A percentile compares a stretch with the other conserved stretches of the same genome.
Evolutionary conservation across 148 eudicot species (phyloP).

Genomic region (Vaccinium myrtillus): DNA sequence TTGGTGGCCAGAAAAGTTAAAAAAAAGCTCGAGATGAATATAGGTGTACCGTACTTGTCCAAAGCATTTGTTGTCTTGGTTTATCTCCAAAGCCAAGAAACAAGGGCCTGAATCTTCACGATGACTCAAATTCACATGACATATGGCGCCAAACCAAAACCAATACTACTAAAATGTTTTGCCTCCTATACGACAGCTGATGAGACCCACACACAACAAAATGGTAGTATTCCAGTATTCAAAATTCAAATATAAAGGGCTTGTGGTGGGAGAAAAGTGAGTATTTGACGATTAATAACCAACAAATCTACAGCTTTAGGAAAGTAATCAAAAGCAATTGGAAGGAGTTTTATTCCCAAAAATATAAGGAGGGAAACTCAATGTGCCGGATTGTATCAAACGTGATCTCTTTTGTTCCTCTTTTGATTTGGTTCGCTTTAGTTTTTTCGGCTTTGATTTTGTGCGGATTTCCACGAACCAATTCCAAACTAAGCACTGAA

Average conservation of each 20-base stretch:
- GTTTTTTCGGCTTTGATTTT: background rate
- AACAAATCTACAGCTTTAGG: background rate
- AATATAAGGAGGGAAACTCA: background rate
- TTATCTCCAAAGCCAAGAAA: slow-evolving; percentile 15
- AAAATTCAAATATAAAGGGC: background rate
- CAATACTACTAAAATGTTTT: background rate
- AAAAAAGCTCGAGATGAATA: background rate
- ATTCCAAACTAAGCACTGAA: background rate
- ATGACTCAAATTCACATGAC: background rate
- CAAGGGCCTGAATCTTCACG: background rate
- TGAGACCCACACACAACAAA: too few species aligned
- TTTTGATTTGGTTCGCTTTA: background rate
- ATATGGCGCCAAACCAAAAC: slow-evolving; percentile 30
- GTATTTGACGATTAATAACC: background rate
- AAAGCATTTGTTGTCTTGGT: slow-evolving; percentile 1
- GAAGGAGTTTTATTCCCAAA: background rate
- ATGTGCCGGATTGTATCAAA: too few species aligned
- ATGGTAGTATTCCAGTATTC: background rate
- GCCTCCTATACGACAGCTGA: too few species aligned
- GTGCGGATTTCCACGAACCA: background rate
- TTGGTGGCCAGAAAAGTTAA: background rate
- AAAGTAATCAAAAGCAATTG: background rate
- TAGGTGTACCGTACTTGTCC: background rate
- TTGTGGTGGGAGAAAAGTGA: background rate
- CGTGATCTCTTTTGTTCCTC: background rate